A percentile compares a stretch with the other conserved stretches of the same genome.
These are phyloP conservation scores for Penicillium salamii DNA, from an alignment of 495 filamentous ascomycete genomes.

Conservation along the genomic window DNA sequence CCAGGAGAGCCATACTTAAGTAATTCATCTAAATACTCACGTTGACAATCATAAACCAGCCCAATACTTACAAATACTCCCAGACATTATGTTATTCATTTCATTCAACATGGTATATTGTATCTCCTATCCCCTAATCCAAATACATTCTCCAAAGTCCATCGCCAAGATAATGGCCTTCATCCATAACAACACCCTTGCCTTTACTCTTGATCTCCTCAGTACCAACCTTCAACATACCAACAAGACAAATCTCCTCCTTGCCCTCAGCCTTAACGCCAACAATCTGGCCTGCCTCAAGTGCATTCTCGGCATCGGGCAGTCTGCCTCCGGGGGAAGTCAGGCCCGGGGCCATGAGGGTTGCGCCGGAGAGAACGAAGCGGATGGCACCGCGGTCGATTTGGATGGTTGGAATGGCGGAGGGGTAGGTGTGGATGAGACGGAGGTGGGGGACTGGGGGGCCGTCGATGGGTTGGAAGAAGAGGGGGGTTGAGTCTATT, in stretches of 20 bases:
- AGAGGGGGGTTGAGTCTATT: slow-evolving; percentile 70
- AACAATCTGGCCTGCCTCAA: slow-evolving; percentile 77
- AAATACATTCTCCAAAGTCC: slow-evolving; percentile 80
- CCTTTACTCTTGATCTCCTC: slow-evolving; percentile 89
- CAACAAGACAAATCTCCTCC: slow-evolving; percentile 84
- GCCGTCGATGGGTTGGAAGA: slow-evolving; percentile 88
- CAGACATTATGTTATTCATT: too few relatives aligned
- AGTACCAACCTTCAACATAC: slow-evolving; percentile 80
- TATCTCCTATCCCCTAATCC: slow-evolving; percentile 62
- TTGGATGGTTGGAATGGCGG: slow-evolving; percentile 47
- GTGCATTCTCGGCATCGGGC: slow-evolving; percentile 53
- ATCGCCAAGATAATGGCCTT: slow-evolving; percentile 90
- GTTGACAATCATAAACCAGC: too few relatives aligned
- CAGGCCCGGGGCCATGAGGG: slow-evolving; percentile 91
- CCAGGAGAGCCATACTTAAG: too few relatives aligned
- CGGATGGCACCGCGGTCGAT: slow-evolving; percentile 96
- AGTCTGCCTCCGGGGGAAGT: slow-evolving; percentile 78
- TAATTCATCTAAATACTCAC: too few relatives aligned
- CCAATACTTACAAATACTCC: too few relatives aligned
- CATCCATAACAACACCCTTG: slow-evolving; percentile 90
- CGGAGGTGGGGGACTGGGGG: slow-evolving; percentile 74
- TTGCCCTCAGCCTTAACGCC: slow-evolving; percentile 92
- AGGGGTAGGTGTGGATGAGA: slow-evolving; percentile 63
- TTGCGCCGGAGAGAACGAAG: slow-evolving; percentile 88
- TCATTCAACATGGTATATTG: too few relatives aligned